phyloP scores from a whole-genome alignment of 23 red algal genomes.

The Gracilariopsis chorda region DNA sequence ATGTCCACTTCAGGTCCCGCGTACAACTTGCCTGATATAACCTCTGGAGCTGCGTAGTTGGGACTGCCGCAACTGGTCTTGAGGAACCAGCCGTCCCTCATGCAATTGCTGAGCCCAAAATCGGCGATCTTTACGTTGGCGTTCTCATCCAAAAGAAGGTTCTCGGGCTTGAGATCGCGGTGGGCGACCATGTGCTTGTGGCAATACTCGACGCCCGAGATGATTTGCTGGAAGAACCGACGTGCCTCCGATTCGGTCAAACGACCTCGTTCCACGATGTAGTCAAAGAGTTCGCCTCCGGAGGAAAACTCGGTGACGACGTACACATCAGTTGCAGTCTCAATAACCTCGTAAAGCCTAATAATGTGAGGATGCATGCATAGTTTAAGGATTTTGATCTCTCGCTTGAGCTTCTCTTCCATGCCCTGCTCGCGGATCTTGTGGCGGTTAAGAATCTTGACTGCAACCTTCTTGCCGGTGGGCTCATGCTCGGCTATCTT shows the following conservation, averaged over 20 bases:
- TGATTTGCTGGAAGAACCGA: slow-evolving; percentile 98
- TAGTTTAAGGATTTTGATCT: slow-evolving; percentile 95
- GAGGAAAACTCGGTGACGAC: slow-evolving; percentile 93
- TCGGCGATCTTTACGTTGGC: slow-evolving; percentile 99
- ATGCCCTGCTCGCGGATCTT: slow-evolving; percentile 92
- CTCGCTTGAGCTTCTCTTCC: slow-evolving; percentile 95
- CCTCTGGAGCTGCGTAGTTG: slow-evolving; percentile 98
- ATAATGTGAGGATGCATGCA: slow-evolving; percentile 97
- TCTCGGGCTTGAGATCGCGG: slow-evolving; percentile 98
- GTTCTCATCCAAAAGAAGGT: slow-evolving; percentile 88
- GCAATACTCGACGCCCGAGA: slow-evolving; percentile 97
- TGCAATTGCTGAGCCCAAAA: slow-evolving; percentile 95
- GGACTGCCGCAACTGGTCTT: slow-evolving; percentile 93
- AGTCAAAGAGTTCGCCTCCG: slow-evolving; percentile 97
- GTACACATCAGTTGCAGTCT: slow-evolving; percentile 89
- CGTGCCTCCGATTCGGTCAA: slow-evolving; percentile 93
- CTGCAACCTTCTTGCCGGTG: slow-evolving; percentile 93
- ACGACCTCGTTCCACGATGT: slow-evolving; percentile 93
- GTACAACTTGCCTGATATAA: slow-evolving; percentile 97
- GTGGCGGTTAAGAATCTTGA: slow-evolving; percentile 98
- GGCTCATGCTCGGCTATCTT: slow-evolving; percentile 93
- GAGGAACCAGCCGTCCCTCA: slow-evolving; percentile 94
- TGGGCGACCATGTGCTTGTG: slow-evolving; percentile 97
- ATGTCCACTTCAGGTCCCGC: slow-evolving; percentile 98
- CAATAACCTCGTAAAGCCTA: slow-evolving; percentile 97